Base-by-base conservation (phyloP, 2,329 filamentous ascomycete genomes). In the Helotiales sp. region DNA sequence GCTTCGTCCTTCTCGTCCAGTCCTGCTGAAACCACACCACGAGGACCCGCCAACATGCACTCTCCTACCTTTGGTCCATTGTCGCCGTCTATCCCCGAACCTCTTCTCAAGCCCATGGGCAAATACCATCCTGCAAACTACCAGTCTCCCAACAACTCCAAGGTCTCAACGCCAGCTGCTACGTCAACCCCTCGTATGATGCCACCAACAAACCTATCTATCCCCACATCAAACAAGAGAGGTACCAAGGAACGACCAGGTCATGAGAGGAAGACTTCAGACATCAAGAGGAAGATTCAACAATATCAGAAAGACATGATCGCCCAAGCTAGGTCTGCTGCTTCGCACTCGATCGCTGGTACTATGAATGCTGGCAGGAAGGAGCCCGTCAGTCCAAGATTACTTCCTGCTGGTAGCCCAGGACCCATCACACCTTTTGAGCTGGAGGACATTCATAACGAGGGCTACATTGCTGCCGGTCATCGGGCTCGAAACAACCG, bases 51-150 rank as follows among this genome's bases (percentile, higher is more conserved):
- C 15, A 25, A 42, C 15, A 17, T 59, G 52, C 57, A 54, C 58
- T 33, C 55, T 15, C 40, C 54, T 5, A 22, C 49, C 24, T 44
- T 58, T n/a, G 55, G 55, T 34, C 53, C 55, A 17, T 44, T 59
- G 9, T 51, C 54, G 5, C 54, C 60, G 6, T 42, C 57, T 12
- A 50, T 59, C 54, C 52, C 61, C 50, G 52, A 64, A 30, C 40
- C 59, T 19, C 55, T 69, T 12, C 25, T 33, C 71, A 71, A 84
- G 30, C 81, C 83, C 0, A 75, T 84, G 71, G 84, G 84, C 24
- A 86, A 86, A 71, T 87, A 86, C 65, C 85, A 86, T 58, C 84
- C 84, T 0, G 79, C 81, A 25, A 86, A 86, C 70, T 86, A 84
- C 64, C 81, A 84, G 63, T 74, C 50, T 73, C 57, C 58, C 13